phyloP scores from a whole-genome alignment of 306 rosid species.

The Cicer pinnatifidum region DNA sequence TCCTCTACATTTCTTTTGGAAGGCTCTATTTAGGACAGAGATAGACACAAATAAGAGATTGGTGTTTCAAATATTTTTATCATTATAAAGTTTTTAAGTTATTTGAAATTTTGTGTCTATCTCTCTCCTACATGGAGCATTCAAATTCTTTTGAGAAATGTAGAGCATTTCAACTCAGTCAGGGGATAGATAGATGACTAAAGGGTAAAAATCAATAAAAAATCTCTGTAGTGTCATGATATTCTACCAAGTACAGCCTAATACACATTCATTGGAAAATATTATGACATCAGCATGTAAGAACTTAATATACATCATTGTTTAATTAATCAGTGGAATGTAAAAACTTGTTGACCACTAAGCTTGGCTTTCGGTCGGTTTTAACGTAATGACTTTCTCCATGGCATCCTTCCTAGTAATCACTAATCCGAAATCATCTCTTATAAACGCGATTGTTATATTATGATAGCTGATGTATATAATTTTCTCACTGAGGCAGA shows the following conservation, averaged over 20 bases:
- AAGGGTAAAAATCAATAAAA: constrained; percentile 25
- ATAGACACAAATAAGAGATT: neutral
- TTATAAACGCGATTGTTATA: neutral
- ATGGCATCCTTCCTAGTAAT: constrained; percentile 9
- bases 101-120: neutral
- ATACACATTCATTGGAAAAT: constrained; percentile 29
- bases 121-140: neutral
- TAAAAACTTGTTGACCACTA: constrained; percentile 17
- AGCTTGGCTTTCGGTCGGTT: constrained; percentile 17
- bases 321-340: constrained; percentile 28
- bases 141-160: neutral
- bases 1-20: neutral
- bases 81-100: too few species aligned
- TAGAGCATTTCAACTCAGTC: neutral
- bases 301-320: neutral
- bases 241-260: constrained; percentile 19
- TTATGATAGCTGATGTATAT: neutral
- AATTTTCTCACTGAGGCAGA: neutral
- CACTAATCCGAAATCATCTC: neutral
- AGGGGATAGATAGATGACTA: constrained; percentile 3
- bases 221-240: neutral
- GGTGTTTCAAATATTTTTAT: too few species aligned
- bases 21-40: neutral
- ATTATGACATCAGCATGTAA: constrained; percentile 10
- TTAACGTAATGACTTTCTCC: constrained; percentile 7